Evolutionary conservation across 2,329 filamentous ascomycete species (phyloP).

Genomic region (Microcyclosporella mali): DNA sequence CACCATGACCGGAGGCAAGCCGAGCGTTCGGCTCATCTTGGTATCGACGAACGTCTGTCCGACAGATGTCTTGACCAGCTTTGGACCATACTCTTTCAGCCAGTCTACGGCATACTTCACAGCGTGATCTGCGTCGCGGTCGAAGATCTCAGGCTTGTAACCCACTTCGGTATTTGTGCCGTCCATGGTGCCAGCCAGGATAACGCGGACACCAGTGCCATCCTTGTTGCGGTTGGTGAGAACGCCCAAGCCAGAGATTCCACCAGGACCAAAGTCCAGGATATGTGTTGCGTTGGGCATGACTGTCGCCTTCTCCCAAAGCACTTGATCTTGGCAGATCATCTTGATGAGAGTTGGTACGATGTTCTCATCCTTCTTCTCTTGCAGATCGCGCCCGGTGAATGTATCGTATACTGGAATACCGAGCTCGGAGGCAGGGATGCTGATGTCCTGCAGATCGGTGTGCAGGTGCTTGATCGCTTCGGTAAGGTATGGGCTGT

Average conservation of each 20-base stretch:
- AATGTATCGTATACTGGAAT: conserved; percentile 89
- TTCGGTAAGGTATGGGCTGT: conserved; percentile 85
- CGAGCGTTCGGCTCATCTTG: conserved; percentile 84
- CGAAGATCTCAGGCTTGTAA: conserved; percentile 96
- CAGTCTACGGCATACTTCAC: conserved; percentile 94
- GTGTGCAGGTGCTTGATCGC: conserved; percentile 78
- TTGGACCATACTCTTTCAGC: conserved; percentile 96
- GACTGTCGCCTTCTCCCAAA: conserved; percentile 92
- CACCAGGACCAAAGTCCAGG: conserved; percentile 92
- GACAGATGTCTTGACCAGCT: conserved; percentile 78
- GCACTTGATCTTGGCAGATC: conserved; percentile 88
- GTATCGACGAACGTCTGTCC: conserved; percentile 93
- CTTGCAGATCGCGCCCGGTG: conserved; percentile 76
- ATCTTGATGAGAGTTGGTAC: conserved; percentile 82
- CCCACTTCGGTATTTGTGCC: conserved; percentile 86
- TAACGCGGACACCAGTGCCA: conserved; percentile 92
- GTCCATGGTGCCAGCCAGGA: conserved; percentile 87
- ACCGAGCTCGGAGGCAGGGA: conserved; percentile 65
- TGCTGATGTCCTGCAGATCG: conserved; percentile 76
- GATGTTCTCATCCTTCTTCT: conserved; percentile 64
- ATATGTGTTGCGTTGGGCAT: conserved; percentile 91
- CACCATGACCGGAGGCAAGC: conserved; percentile 80
- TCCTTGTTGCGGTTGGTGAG: conserved; percentile 99
- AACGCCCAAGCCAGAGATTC: conserved; percentile 91
- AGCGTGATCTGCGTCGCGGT: conserved; percentile 89